Evolutionary conservation across 345 rosid species (phyloP).

Genomic region (Gossypium anomalum): DNA sequence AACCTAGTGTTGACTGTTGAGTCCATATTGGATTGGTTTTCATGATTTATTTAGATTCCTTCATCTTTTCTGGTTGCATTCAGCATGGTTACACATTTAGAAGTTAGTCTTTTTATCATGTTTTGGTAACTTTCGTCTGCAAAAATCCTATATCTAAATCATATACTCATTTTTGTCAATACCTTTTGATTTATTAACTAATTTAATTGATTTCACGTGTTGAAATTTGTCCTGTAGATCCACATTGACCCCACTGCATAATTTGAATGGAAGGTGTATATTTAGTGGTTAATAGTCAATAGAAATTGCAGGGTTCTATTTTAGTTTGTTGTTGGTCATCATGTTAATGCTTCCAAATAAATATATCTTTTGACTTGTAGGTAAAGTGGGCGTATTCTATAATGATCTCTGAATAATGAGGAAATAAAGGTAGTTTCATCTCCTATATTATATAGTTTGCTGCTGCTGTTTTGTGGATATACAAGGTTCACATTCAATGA

Average conservation of each 20-base stretch:
- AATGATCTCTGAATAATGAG: constrained; percentile 98
- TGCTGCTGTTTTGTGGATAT: constrained; percentile 26
- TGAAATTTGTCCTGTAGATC: constrained; percentile 9
- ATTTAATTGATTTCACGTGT: neutral
- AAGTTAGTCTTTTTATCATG: neutral
- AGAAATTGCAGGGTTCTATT: constrained; percentile 27
- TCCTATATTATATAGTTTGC: constrained; percentile 33
- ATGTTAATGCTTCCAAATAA: constrained; percentile 74
- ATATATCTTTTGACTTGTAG: constrained; percentile 97
- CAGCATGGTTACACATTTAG: neutral
- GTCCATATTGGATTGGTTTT: neutral
- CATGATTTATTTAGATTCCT: neutral
- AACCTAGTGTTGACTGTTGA: neutral
- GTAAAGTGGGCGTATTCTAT: constrained; percentile 96
- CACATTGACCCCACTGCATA: constrained; percentile 10
- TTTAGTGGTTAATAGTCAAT: constrained; percentile 18
- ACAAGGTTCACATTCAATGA: neutral
- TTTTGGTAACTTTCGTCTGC: neutral
- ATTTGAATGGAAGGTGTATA: constrained; percentile 19
- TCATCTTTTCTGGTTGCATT: neutral
- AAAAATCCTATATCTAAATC: neutral
- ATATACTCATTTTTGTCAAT: neutral
- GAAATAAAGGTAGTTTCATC: constrained; percentile 97
- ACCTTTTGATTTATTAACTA: neutral
- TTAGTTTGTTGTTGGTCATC: constrained; percentile 50